Evolutionary conservation across 176 grass and related monocot species (phyloP), one percentile per base, ranked within the genome.

Genomic region (Musa beccarii): DNA sequence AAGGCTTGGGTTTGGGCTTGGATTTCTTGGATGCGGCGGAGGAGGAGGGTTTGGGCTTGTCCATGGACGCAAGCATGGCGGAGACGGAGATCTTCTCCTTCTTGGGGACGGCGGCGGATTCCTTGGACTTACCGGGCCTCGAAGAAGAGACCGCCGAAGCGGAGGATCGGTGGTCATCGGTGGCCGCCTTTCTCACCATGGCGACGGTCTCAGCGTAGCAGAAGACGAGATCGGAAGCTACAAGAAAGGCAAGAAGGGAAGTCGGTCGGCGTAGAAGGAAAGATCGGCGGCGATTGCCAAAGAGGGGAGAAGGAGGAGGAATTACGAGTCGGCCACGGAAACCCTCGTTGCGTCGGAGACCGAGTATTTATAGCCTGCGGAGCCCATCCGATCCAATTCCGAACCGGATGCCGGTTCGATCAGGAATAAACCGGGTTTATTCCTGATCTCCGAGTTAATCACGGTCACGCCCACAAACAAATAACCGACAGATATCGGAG

Each of bases 21-120:
- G 69, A n/a, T 20, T 80, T 80, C 78, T 80, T 80, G 23, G 78
- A 73, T n/a, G 68, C 11, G 53, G 68, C 26, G 55, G 78, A 52
- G 11, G 68, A 19, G 2, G 55, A 53, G 34, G 69, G 43, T 19
- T 80, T 80, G 34, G 78, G 78, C 69, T 80, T 86, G 59, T 97
- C 94, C 94, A 97, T 91, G 50, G 90, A 86, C 8, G 94, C 94
- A 1, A 97, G 94, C 88, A 97, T 91, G 63, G 90, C 88, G 68
- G 94, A 98, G 53, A 98, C 94, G 1, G 85, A 90, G 15, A 89
- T 87, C 21, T 89, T 85, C 1, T 87, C 87, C 73, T 87, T 89
- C 62, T 90, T 95, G 53, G 79, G 72, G 61, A 49, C 25, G 10
- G 83, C 70, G 9, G 81, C 63, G 4, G 86, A 74, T 57, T 79